Evolutionary conservation across 495 filamentous ascomycete species (phyloP), one percentile per base, ranked within the genome.

Genomic region (Trichocladium uniseriatum): DNA sequence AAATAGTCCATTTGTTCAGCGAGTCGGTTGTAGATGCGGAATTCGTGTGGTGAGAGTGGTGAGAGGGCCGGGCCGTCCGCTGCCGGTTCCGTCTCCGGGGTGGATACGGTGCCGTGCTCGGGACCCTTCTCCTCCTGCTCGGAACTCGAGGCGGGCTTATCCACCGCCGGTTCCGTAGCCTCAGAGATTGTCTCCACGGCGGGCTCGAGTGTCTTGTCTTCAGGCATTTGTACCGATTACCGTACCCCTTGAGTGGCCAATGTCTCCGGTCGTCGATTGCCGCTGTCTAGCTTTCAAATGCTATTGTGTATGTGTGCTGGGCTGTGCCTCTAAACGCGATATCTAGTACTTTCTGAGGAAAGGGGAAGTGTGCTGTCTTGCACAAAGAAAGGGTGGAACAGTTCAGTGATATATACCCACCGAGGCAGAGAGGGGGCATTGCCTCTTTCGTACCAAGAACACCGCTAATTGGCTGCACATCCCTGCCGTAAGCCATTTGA

Each of bases 1-100:
- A 82, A 86, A 28, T 76, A 70, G 22, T 91, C 79, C 87, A 95
- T 95, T 43, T 79, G 72, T 55, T 85, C 84, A 2, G 87, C 80
- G 53, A 90, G 64, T 13, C 76, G 74, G 66, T 91, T 90, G 62
- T 86, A 92, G 14, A 55, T 52, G 16, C 47, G 41, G 54, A 61
- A 65, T 34, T 67, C 48, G 28, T 40, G 49, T 0, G 55, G 55
- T 0, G 61, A 53, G 5, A 67, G 36, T 0, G 64, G 55, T 5
- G 61, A 57, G 4, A 63, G 59, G 31, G 48, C 38, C 14, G 49
- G 42, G 27, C 43, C 39, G 5, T 22, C 45, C 14, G 52, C 22
- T 38, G 42, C 22, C 32, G 45, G 42, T 11, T 16, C 13, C 19
- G 49, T 16, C 13, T 22, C 14, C 18, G 34, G 24, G 3, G 6